Evolutionary conservation across 139 green algal genomes (phyloP), one percentile per base, ranked within the genome.

Genomic region (Coccomyxa sp.): DNA sequence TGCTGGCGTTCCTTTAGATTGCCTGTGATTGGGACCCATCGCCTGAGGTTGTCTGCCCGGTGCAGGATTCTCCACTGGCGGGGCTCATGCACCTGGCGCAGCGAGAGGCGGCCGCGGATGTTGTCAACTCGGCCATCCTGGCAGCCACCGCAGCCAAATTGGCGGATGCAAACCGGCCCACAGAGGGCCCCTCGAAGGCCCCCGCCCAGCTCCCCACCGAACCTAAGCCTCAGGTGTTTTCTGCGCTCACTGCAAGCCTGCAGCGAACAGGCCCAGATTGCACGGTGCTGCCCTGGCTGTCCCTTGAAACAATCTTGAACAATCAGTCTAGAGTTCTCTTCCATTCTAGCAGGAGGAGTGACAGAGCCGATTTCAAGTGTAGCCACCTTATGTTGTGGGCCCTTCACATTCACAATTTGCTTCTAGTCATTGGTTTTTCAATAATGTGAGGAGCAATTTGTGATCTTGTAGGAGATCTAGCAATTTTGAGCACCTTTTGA

Each of bases 101-200:
- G 85, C 89, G 94, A 0, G 93, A 97, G 81, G 84, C 82, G 0
- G 88, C 93, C 15, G 94, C 94, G 7, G 94, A 97, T 78, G 84
- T 87, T 0, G 85, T 96, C 67, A 97, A 97, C 81, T 83, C 85
- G 11, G 91, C 91, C 15, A 79, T 97, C 38, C 86, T 97, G 82
- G 58, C 59, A 14, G 79, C 82, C 45, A 58, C 81, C 25, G 79
- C 81, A 14, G 66, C 28, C 38, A 51, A 16, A 3, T n/a, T 31
- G 51, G 25, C n/a, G 13, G 60, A 17, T 28, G 79, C 63, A 23
- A 10, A 23, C 4, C 25, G 10, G 14, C 71, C 57, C n/a, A 15
- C 18, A 10, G 15, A 51, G 12, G 23, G 25, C 57, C 57, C 68
- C 13, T 15, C 45, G 12, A 32, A 45, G 51, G 68, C 23, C 57